phyloP scores from a whole-genome alignment of 768 basidiomycete species.

The Lactarius vividus region DNA sequence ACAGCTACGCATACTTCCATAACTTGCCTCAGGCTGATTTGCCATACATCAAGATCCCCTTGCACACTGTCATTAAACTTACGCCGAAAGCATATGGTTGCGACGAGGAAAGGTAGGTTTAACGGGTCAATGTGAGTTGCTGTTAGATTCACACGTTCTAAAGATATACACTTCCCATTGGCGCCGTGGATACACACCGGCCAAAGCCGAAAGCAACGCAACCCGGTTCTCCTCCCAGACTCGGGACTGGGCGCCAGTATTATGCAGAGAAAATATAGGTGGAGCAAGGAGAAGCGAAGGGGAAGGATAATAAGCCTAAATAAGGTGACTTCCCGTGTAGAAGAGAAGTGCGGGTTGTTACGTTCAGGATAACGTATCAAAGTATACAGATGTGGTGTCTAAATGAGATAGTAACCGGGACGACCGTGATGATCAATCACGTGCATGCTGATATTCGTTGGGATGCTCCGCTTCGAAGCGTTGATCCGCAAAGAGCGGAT shows the following conservation, averaged over 20 bases:
- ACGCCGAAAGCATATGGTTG: slow-evolving; percentile 99
- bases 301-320: no score
- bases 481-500: slow-evolving; percentile 44
- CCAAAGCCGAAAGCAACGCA: slow-evolving; percentile 43
- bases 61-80: slow-evolving; percentile 97
- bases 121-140: neutral
- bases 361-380: neutral
- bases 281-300: slow-evolving; percentile 10
- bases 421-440: neutral
- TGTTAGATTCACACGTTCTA: slow-evolving; percentile 31
- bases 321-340: neutral
- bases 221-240: slow-evolving; percentile 15
- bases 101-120: slow-evolving; percentile 82
- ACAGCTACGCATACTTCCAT: slow-evolving; percentile 95
- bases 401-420: neutral
- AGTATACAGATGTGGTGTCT: neutral
- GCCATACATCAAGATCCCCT: slow-evolving; percentile 95
- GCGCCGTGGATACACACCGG: slow-evolving; percentile 92
- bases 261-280: slow-evolving; percentile 25
- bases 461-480: slow-evolving; percentile 27
- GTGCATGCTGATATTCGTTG: no score
- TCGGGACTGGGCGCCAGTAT: slow-evolving; percentile 29
- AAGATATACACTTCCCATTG: slow-evolving; percentile 83
- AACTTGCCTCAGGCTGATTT: slow-evolving; percentile 88
- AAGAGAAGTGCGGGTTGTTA: neutral